Conservation (phyloP, 164 flowering plant species). For the Paratinospora sagittata region DNA sequence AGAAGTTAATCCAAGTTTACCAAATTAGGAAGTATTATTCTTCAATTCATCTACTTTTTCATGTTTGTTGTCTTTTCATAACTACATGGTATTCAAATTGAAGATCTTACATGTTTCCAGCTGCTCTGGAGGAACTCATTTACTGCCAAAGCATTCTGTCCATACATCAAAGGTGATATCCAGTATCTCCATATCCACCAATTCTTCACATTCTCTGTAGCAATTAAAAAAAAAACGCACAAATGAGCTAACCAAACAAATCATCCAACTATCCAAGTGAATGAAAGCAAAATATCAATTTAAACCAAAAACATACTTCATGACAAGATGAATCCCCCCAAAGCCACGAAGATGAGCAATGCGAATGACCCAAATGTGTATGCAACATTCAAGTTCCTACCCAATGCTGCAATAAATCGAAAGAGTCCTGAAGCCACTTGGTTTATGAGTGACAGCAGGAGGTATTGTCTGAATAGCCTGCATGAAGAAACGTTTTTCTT, state of each 20-base stretch:
- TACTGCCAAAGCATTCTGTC: too few relatives aligned
- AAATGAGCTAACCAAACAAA: neutral
- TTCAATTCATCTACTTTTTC: neutral
- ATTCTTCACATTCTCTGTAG: conserved; percentile 39
- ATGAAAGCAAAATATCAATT: neutral
- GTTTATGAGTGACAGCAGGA: conserved; percentile 27
- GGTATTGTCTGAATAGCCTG: conserved; percentile 44
- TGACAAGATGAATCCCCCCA: conserved; percentile 39
- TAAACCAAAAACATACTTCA: conserved; percentile 24
- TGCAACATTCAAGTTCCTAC: conserved; percentile 41
- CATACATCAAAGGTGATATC: conserved; percentile 53
- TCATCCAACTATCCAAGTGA: neutral
- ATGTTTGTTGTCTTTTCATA: too few relatives aligned
- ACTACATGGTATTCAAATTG: too few relatives aligned
- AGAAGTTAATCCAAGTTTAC: neutral
- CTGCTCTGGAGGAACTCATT: conserved; percentile 42
- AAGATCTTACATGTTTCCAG: conserved; percentile 35
- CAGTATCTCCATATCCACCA: conserved; percentile 69
- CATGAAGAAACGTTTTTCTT: neutral
- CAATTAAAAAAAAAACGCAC: conserved; percentile 1
- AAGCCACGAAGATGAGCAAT: conserved; percentile 22
- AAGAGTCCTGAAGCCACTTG: conserved; percentile 49
- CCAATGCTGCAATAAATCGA: conserved; percentile 32
- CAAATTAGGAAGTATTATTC: neutral
- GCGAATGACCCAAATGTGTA: conserved; percentile 37